A percentile compares a stretch with the other conserved stretches of the same genome.
These are phyloP conservation scores for Lunularia cruciata DNA, from an alignment of 225 moss, liverwort and hornwort species.

Conservation along the genomic window DNA sequence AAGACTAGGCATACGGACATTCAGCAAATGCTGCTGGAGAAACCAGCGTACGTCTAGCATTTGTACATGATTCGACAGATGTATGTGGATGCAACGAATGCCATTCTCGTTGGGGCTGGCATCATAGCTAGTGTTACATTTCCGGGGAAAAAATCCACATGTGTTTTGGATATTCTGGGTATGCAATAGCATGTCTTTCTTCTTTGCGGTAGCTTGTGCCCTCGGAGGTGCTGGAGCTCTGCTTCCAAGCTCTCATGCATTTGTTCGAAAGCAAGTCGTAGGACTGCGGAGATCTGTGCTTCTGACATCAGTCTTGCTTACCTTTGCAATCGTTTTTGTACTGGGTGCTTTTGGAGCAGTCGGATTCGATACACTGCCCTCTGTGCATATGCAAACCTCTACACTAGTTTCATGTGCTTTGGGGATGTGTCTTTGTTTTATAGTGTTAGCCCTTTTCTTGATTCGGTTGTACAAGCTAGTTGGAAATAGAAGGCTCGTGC, in stretches of 20 bases:
- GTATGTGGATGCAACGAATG: slow-evolving; percentile 50
- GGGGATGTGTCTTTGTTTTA: too few species aligned
- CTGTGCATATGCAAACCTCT: slow-evolving; percentile 3
- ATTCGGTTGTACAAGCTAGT: too few species aligned
- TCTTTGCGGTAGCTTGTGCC: slow-evolving; percentile 35
- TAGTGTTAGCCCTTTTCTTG: too few species aligned
- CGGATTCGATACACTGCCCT: slow-evolving; percentile 41
- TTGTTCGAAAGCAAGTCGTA: slow-evolving; percentile 31
- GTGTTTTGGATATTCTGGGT: slow-evolving; percentile 29
- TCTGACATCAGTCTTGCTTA: slow-evolving; percentile 26
- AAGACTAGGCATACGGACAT: slow-evolving; percentile 32
- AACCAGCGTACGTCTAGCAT: slow-evolving; percentile 30
- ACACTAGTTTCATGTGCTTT: too few species aligned
- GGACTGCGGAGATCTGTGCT: slow-evolving; percentile 28
- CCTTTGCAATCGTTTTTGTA: slow-evolving; percentile 33
- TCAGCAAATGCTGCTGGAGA: slow-evolving; percentile 32
- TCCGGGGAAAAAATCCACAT: too few species aligned
- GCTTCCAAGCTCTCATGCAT: slow-evolving; percentile 19
- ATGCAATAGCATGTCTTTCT: slow-evolving; percentile 43
- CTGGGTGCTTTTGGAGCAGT: slow-evolving; percentile 40
- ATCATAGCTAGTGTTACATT: slow-evolving; percentile 44
- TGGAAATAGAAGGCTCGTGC: too few species aligned
- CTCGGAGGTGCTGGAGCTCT: slow-evolving; percentile 35
- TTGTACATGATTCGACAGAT: slow-evolving; percentile 49
- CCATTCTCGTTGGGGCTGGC: slow-evolving; percentile 45